Percentiles rank a stretch among this genome's conserved stretches.
Evolutionary conservation across 2,329 filamentous ascomycete species (phyloP).

Genomic region (Coniochaeta pulveracea): DNA sequence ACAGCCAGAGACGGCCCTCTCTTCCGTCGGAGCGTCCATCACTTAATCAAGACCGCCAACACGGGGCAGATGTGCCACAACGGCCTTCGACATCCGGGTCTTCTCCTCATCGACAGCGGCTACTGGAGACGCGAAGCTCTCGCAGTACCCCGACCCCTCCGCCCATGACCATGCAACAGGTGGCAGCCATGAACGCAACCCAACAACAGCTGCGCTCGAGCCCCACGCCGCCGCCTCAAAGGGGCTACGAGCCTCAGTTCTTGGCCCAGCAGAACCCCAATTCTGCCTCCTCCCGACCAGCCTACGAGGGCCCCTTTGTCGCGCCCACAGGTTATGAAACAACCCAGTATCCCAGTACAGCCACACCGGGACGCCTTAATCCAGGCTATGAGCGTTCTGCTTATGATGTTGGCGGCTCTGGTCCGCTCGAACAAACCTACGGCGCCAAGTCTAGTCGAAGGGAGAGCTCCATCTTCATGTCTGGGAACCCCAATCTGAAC

Average conservation of each 20-base stretch:
- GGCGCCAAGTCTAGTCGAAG: conserved; percentile 33
- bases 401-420: conserved; percentile 18
- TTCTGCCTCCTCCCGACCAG: conserved; percentile 23
- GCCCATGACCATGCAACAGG: conserved; percentile 15
- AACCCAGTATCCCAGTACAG: conserved; percentile 13
- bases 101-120: conserved; percentile 34
- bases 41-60: conserved; percentile 15
- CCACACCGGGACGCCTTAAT: conserved; percentile 12
- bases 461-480: conserved; percentile 49
- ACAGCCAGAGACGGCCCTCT: conserved; percentile 16
- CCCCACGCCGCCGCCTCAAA: conserved; percentile 31
- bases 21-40: conserved; percentile 8
- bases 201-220: conserved; percentile 17
- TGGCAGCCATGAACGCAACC: conserved; percentile 16
- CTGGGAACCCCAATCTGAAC: conserved; percentile 26
- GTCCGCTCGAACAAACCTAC: conserved; percentile 24
- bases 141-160: conserved; percentile 41
- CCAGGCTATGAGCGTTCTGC: conserved; percentile 26
- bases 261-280: conserved; percentile 21
- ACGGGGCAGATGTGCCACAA: conserved; percentile 21
- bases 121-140: conserved; percentile 27
- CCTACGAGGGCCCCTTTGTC: conserved; percentile 32
- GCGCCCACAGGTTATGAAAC: conserved; percentile 23
- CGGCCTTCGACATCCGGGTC: conserved; percentile 37
- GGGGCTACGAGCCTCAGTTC: conserved; percentile 33